These are phyloP conservation scores for Melaleuca quinquenervia DNA, from an alignment of 345 rosid genomes.

Conservation along the genomic window DNA sequence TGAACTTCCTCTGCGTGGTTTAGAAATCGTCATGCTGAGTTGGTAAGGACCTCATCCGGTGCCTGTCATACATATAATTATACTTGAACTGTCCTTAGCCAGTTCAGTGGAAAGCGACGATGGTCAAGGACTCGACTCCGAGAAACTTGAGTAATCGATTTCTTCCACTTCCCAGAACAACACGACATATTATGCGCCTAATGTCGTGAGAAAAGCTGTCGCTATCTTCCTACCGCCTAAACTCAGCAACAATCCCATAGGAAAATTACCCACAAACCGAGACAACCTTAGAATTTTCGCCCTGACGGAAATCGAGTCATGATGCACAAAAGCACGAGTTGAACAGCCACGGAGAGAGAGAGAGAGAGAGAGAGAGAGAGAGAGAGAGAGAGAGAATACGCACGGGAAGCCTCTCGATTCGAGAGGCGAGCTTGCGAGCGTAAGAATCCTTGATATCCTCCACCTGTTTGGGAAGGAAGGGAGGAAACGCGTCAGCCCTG, in stretches of 20 bases:
- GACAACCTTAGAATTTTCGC: background rate
- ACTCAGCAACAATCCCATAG: background rate
- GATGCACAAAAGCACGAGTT: background rate
- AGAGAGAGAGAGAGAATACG: background rate
- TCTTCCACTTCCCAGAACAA: background rate
- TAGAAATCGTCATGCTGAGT: background rate
- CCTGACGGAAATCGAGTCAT: background rate
- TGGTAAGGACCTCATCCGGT: background rate
- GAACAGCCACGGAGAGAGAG: background rate
- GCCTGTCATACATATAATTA: background rate
- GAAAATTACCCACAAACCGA: background rate
- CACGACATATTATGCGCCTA: background rate
- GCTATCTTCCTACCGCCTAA: background rate
- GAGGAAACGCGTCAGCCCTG: conserved; percentile 20
- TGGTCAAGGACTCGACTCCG: background rate
- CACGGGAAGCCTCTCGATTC: conserved; percentile 58
- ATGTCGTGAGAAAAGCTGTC: background rate
- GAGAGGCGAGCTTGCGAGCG: conserved; percentile 50
- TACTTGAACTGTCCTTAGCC: background rate
- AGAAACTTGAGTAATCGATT: background rate
- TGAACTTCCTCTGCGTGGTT: background rate
- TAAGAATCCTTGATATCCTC: conserved; percentile 36
- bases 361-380: background rate
- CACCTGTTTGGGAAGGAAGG: conserved; percentile 52
- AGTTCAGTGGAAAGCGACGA: background rate